Percentiles rank a stretch among this genome's conserved stretches.
Conservation (phyloP, 495 filamentous ascomycete species). For the Hypoxylon fuscum region DNA sequence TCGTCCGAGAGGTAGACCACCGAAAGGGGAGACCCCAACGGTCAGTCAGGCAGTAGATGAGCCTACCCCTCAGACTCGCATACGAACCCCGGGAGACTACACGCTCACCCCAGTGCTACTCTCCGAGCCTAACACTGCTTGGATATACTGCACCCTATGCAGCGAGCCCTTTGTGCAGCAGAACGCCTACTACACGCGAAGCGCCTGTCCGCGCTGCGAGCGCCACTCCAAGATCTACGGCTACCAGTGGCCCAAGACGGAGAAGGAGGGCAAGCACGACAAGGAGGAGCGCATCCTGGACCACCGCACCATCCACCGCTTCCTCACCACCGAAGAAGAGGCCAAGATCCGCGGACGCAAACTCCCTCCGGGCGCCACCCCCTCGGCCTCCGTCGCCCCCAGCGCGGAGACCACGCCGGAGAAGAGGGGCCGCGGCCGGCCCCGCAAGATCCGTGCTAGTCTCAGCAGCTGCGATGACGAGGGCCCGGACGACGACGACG, state of each 20-base stretch:
- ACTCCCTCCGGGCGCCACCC: conserved; percentile 4
- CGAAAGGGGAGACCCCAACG: conserved; percentile 13
- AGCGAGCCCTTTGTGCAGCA: conserved; percentile 81
- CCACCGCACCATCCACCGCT: conserved; percentile 75
- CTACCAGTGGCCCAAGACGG: conserved; percentile 94
- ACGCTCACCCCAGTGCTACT: conserved; percentile 77
- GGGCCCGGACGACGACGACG: conserved; percentile 1
- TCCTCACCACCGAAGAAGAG: conserved; percentile 73
- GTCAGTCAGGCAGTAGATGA: conserved; percentile 8
- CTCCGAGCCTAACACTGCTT: conserved; percentile 75
- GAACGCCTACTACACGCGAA: conserved; percentile 84
- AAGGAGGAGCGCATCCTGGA: conserved; percentile 80
- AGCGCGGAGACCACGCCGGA: conserved; percentile 18
- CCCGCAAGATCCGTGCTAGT: conserved; percentile 7
- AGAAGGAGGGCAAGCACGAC: conserved; percentile 74
- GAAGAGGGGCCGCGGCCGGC: conserved; percentile 26
- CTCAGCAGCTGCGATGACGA: conserved; percentile 1
- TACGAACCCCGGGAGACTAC: conserved; percentile 78
- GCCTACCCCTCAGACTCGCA: conserved; percentile 41
- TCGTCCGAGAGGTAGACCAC: conserved; percentile 28
- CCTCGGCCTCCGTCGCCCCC: not conserved
- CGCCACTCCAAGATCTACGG: conserved; percentile 96
- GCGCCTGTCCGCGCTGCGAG: conserved; percentile 90
- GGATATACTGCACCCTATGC: conserved; percentile 89
- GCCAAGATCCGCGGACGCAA: conserved; percentile 60